Conservation (phyloP, 2,329 filamentous ascomycete species). For the Kalaharituber pfeilii region DNA sequence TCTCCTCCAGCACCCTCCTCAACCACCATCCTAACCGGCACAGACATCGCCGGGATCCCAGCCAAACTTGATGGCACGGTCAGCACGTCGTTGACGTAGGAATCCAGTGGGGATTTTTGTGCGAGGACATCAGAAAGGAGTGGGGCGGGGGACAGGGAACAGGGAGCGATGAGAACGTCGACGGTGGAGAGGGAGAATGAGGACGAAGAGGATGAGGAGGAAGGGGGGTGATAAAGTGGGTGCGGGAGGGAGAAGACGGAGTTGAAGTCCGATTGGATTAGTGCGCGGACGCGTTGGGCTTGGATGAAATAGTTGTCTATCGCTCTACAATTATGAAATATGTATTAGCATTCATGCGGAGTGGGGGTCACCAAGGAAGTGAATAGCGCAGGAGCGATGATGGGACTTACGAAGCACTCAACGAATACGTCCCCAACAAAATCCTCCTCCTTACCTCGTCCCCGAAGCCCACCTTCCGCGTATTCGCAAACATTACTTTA, state of each 20-base stretch:
- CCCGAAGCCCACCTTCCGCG: slow-evolving; percentile 59
- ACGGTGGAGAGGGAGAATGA: slow-evolving; percentile 57
- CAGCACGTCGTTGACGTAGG: slow-evolving; percentile 86
- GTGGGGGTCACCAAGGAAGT: neutral
- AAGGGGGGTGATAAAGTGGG: slow-evolving; percentile 68
- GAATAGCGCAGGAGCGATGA: neutral
- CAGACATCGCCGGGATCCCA: slow-evolving; percentile 70
- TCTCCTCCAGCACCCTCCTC: slow-evolving; percentile 20
- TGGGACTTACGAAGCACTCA: slow-evolving; percentile 49
- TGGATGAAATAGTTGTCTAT: slow-evolving; percentile 96
- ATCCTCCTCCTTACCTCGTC: slow-evolving; percentile 74
- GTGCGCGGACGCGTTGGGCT: slow-evolving; percentile 68
- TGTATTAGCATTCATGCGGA: no score
- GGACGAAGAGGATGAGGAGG: slow-evolving; percentile 74
- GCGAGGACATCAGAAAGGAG: slow-evolving; percentile 38
- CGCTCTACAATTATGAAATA: no score
- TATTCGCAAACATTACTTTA: slow-evolving; percentile 49
- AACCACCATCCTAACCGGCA: slow-evolving; percentile 41
- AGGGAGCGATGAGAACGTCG: slow-evolving; percentile 76
- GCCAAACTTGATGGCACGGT: slow-evolving; percentile 89
- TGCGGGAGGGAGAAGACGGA: slow-evolving; percentile 53
- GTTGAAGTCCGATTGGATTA: slow-evolving; percentile 79
- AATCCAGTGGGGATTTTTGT: slow-evolving; percentile 37
- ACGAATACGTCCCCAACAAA: slow-evolving; percentile 70
- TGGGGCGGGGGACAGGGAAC: slow-evolving; percentile 61